phyloP scores from a whole-genome alignment of 441 rosid species.

The Gossypium lobatum region DNA sequence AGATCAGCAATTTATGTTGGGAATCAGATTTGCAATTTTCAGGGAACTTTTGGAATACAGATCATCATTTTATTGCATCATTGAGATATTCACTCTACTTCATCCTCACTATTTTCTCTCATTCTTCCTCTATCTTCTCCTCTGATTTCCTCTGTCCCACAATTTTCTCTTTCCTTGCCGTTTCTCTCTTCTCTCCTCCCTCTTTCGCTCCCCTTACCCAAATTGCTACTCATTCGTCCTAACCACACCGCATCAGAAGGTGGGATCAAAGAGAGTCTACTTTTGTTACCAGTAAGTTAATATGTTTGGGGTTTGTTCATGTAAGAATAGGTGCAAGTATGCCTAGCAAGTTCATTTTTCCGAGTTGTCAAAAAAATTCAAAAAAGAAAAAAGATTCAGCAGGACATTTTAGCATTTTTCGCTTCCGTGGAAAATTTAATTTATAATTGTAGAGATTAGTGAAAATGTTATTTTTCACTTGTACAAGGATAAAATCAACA shows the following conservation, averaged over 20 bases:
- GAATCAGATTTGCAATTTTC: neutral
- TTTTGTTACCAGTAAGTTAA: neutral
- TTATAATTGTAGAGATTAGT: too few relatives aligned
- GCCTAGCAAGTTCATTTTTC: neutral
- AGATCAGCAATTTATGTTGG: neutral
- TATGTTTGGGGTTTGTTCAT: neutral
- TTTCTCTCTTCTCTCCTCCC: neutral
- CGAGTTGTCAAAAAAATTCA: neutral
- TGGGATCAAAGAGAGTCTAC: neutral
- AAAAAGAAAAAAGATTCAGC: neutral
- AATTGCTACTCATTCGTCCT: neutral
- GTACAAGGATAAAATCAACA: constrained; percentile 24
- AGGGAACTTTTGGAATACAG: neutral
- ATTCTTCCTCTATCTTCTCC: neutral
- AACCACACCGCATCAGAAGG: neutral
- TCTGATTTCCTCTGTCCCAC: neutral
- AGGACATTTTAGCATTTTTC: too few relatives aligned
- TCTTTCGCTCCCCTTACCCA: neutral
- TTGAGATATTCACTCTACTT: neutral
- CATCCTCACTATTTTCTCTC: constrained; percentile 5
- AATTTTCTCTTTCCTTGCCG: neutral
- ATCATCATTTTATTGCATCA: neutral
- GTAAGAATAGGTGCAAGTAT: neutral
- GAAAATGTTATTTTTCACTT: neutral
- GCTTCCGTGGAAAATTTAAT: too few relatives aligned